phyloP scores from a whole-genome alignment of 1,284 basidiomycete species.

The Sporisorium sorghi region DNA sequence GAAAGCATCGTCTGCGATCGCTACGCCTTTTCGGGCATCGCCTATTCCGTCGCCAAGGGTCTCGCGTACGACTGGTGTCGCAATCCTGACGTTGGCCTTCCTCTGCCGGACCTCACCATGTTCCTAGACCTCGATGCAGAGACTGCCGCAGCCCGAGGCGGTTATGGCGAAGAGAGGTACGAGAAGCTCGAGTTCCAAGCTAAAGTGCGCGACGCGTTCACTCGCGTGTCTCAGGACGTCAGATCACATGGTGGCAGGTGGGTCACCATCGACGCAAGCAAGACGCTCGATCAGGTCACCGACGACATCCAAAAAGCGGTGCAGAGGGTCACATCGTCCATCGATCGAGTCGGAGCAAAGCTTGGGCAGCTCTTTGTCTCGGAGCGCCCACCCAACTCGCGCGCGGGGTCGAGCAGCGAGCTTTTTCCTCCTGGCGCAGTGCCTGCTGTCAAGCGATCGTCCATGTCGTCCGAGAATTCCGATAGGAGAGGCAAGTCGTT shows the following conservation, averaged over 20 bases:
- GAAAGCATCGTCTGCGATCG: slow-evolving; percentile 87
- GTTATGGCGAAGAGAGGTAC: slow-evolving; percentile 86
- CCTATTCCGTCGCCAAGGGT: slow-evolving; percentile 88
- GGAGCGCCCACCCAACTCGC: slow-evolving; percentile 17
- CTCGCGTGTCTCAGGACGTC: slow-evolving; percentile 48
- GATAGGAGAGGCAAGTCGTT: slow-evolving; percentile 22
- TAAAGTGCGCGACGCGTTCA: slow-evolving; percentile 65
- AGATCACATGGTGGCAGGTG: slow-evolving; percentile 47
- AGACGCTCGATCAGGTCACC: slow-evolving; percentile 60
- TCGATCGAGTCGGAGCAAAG: slow-evolving; percentile 31
- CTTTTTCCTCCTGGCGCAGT: slow-evolving; percentile 17
- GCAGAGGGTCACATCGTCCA: slow-evolving; percentile 35
- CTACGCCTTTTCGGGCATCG: slow-evolving; percentile 96
- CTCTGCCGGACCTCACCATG: slow-evolving; percentile 86
- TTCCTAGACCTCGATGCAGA: slow-evolving; percentile 87
- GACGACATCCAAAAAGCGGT: slow-evolving; percentile 51
- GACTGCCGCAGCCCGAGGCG: slow-evolving; percentile 79
- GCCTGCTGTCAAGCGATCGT: slow-evolving; percentile 18
- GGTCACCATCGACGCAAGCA: slow-evolving; percentile 59
- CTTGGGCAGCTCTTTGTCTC: slow-evolving; percentile 41
- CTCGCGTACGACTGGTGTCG: slow-evolving; percentile 81
- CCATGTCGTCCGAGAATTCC: slow-evolving; percentile 19
- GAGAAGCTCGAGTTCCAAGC: slow-evolving; percentile 69
- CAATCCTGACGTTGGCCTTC: slow-evolving; percentile 84
- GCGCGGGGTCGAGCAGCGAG: slow-evolving; percentile 33